A percentile compares a stretch with the other conserved stretches of the same genome.
Conservation (phyloP, 257 asterid species). For the Parsonsia alboflavescens region DNA sequence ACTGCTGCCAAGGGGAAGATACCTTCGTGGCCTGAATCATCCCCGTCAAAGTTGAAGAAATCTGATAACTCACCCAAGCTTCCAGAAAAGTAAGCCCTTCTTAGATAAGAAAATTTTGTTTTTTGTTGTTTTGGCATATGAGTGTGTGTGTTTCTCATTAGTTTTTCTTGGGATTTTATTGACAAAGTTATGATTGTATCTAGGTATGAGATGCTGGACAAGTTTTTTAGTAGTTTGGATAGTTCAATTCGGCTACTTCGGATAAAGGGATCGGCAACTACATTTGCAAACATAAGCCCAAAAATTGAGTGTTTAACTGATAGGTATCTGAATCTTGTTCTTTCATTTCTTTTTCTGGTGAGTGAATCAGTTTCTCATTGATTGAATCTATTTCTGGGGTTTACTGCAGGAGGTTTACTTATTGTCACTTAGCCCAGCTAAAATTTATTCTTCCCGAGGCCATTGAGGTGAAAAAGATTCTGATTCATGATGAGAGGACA, state of each 20-base stretch:
- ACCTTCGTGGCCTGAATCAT: slow-evolving; percentile 15
- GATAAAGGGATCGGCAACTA: slow-evolving; percentile 45
- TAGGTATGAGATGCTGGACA: slow-evolving; percentile 72
- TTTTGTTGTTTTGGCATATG: background rate
- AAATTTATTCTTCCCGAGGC: slow-evolving; percentile 80
- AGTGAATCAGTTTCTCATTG: background rate
- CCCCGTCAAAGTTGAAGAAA: slow-evolving; percentile 31
- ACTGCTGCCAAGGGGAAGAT: slow-evolving; percentile 16
- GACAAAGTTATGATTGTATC: slow-evolving; percentile 17
- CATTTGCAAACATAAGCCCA: slow-evolving; percentile 55
- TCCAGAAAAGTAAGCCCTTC: slow-evolving; percentile 60
- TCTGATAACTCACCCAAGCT: slow-evolving; percentile 28
- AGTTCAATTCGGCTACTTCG: slow-evolving; percentile 65
- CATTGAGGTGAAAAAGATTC: slow-evolving; percentile 55
- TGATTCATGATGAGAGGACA: slow-evolving; percentile 58
- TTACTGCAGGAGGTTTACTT: slow-evolving; percentile 61
- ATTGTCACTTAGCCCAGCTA: slow-evolving; percentile 69
- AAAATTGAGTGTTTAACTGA: slow-evolving; percentile 62
- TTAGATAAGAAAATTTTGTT: background rate
- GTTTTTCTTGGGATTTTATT: background rate
- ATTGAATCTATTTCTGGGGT: slow-evolving; percentile 1
- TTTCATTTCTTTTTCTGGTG: background rate
- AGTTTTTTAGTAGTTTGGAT: slow-evolving; percentile 67
- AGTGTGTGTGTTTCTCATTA: background rate
- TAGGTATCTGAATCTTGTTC: slow-evolving; percentile 38